These are phyloP conservation scores for Fusarium coicis DNA, from an alignment of 2,329 filamentous ascomycete species.

Conservation along the genomic window DNA sequence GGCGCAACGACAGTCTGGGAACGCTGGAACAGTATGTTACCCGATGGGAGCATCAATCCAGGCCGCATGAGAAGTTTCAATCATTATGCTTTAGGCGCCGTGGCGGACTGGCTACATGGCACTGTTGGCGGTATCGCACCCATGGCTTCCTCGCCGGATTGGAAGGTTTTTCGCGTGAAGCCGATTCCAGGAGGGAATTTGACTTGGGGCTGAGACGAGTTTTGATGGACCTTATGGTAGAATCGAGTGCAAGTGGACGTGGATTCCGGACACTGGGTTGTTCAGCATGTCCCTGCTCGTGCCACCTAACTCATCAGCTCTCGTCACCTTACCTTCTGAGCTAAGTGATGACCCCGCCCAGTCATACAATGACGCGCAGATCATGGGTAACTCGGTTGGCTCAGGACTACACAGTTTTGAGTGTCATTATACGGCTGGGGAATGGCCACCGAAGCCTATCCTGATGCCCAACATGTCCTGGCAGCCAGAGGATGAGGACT, in stretches of 20 bases:
- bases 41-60: neutral
- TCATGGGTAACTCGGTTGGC: rapidly evolving
- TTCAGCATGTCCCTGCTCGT: neutral
- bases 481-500: neutral
- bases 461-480: neutral
- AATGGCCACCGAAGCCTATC: neutral
- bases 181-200: neutral
- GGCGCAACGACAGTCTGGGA: neutral
- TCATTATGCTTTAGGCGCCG: neutral
- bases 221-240: neutral
- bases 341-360: neutral
- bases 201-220: neutral
- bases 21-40: neutral
- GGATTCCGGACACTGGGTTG: neutral
- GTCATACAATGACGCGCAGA: too few relatives aligned
- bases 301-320: neutral
- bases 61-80: neutral
- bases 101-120: neutral
- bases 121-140: neutral
- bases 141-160: neutral
- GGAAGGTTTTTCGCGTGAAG: neutral
- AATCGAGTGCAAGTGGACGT: neutral
- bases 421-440: neutral
- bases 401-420: neutral
- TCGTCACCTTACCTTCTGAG: neutral